Evolutionary conservation across 495 filamentous ascomycete species (phyloP).

Genomic region (Penicilliopsis zonata): DNA sequence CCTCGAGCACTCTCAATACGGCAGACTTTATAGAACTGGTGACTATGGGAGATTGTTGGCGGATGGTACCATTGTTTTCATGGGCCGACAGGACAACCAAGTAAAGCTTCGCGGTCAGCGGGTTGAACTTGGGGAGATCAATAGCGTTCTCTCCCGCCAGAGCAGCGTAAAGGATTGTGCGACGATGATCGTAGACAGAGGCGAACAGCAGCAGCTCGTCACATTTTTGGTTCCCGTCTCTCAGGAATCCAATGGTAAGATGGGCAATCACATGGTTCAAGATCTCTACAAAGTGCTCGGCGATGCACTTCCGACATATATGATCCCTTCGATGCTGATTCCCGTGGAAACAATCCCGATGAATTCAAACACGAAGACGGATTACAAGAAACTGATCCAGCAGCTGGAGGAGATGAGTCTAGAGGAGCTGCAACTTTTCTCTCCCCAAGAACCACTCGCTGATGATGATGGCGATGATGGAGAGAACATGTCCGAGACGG

Average conservation of each 20-base stretch:
- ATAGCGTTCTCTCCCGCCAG: slow-evolving; percentile 34
- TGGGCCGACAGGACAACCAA: slow-evolving; percentile 47
- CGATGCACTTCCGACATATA: slow-evolving; percentile 46
- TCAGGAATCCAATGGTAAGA: no score
- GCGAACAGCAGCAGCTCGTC: slow-evolving; percentile 33
- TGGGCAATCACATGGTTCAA: no score
- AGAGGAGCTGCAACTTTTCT: slow-evolving; percentile 14
- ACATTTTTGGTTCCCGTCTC: slow-evolving; percentile 43
- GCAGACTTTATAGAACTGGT: slow-evolving; percentile 58
- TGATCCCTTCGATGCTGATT: slow-evolving; percentile 57
- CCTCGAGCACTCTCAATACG: slow-evolving; percentile 50
- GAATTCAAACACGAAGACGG: slow-evolving; percentile 52
- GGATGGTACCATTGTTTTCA: slow-evolving; percentile 52
- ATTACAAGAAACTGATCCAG: slow-evolving; percentile 32
- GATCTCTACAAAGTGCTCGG: slow-evolving; percentile 28
- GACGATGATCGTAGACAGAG: slow-evolving; percentile 36
- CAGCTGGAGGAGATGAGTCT: slow-evolving; percentile 15
- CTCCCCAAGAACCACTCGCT: slow-evolving; percentile 3
- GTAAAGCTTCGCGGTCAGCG: slow-evolving; percentile 56
- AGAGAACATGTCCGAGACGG: slow-evolving; percentile 22
- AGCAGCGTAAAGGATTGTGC: slow-evolving; percentile 35
- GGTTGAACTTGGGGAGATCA: slow-evolving; percentile 59
- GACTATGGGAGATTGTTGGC: slow-evolving; percentile 60
- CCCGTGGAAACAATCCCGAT: slow-evolving; percentile 51
- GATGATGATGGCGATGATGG: slow-evolving; percentile 9